Conservation (phyloP, 257 asterid genomes). For the Solanum dulcamara region DNA sequence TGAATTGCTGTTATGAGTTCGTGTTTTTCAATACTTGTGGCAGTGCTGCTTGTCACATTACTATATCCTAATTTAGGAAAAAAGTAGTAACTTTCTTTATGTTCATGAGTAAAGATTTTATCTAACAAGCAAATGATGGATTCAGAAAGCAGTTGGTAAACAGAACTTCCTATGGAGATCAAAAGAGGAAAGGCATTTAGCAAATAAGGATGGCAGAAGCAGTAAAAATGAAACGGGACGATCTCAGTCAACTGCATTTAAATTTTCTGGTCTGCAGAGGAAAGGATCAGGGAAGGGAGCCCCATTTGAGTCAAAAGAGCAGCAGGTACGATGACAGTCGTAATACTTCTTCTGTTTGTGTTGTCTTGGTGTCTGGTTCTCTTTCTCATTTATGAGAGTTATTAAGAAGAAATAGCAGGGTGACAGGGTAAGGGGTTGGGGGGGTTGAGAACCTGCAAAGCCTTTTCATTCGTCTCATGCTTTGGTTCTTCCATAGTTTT, state of each 20-base stretch:
- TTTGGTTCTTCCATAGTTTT: background rate
- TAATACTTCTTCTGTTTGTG: background rate
- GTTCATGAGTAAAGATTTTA: background rate
- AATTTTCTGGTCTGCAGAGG: slow-evolving; percentile 34
- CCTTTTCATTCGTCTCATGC: background rate
- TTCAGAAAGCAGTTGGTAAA: slow-evolving; percentile 16
- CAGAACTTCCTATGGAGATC: slow-evolving; percentile 22
- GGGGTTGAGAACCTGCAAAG: background rate
- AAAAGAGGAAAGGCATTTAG: slow-evolving; percentile 5
- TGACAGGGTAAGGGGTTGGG: background rate
- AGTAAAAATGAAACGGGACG: slow-evolving; percentile 25
- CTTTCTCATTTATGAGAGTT: background rate
- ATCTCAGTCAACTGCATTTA: slow-evolving; percentile 30
- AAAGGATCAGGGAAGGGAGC: slow-evolving; percentile 37
- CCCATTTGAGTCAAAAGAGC: slow-evolving; percentile 33
- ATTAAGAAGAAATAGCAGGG: background rate
- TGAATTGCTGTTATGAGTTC: background rate
- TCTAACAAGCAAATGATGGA: background rate
- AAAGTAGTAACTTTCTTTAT: background rate
- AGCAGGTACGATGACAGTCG: slow-evolving; percentile 25
- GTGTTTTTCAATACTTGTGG: background rate
- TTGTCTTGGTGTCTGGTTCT: background rate
- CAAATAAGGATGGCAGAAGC: slow-evolving; percentile 27
- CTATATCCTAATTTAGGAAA: background rate
- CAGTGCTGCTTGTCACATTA: background rate